Base-by-base conservation (phyloP, 2,329 filamentous ascomycete genomes). In the Pseudopithomyces chartarum region DNA sequence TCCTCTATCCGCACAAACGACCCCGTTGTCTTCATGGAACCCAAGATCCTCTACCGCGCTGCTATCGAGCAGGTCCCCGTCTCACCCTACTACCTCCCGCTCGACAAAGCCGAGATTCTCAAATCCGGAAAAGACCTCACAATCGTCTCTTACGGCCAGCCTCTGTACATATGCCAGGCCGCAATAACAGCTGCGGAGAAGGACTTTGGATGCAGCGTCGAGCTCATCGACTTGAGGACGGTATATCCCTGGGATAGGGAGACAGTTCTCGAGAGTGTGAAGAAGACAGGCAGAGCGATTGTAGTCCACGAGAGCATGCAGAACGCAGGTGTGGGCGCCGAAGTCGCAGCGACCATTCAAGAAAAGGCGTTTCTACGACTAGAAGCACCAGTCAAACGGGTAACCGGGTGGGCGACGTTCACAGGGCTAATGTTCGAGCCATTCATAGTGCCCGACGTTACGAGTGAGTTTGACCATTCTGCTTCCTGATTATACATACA, bases 241-340 rank as follows among this genome's bases (percentile, higher is more conserved):
- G 83, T 97, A 50, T 97, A 96, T 69, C 93, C 93, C 0, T 97
- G 93, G 93, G 93, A 97, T 73, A 86, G 91, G 68, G 82, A 89
- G 71, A 90, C 90, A 0, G 85, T 97, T 1, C 81, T 96, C 57
- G 80, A 88, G 52, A 97, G 92, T 62, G 93, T 96, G 13, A 86
- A 85, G 66, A 96, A 95, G 81, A 97, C 93, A 0, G 92, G 93
- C 0, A 80, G 91, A 57, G 92, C 90, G 38, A 84, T 97, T 53
- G 89, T 97, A 1, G 93, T 97, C 6, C 93, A 97, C 71, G 93
- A 97, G 78, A 88, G 91, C 55, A 96, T 95, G 90, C 84, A 93
- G 61, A 97, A 96, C 67, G 90, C 90, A 6, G 93, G 93, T 13
- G 85, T 97, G 15, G 93, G 93, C 2, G 92, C 93, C 5, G 92